phyloP scores from a whole-genome alignment of 2,329 filamentous ascomycete species.

The Dactylonectria estremocensis region DNA sequence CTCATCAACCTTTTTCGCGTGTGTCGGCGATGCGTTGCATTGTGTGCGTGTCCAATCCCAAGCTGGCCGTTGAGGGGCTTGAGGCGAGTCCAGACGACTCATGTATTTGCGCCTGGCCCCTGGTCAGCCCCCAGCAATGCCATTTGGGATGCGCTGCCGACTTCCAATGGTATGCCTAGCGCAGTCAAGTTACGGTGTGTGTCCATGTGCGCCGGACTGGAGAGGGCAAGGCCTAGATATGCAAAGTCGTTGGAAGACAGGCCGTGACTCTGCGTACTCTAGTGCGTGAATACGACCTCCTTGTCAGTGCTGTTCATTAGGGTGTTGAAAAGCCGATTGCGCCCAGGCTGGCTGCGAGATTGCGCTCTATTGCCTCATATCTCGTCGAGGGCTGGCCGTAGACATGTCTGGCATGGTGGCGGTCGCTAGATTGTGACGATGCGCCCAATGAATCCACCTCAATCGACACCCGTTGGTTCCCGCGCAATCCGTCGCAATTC shows the following conservation, averaged over 20 bases:
- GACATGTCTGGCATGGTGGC: constrained; percentile 43
- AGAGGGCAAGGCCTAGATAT: constrained; percentile 1
- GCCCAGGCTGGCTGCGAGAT: constrained; percentile 28
- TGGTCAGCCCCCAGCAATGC: constrained; percentile 17
- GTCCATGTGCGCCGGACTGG: constrained; percentile 24
- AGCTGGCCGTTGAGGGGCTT: constrained; percentile 17
- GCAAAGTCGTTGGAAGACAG: constrained; percentile 21
- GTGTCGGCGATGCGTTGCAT: constrained; percentile 23
- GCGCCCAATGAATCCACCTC: constrained; percentile 33
- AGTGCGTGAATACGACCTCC: not conserved
- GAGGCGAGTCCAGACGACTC: constrained; percentile 17
- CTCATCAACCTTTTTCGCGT: constrained; percentile 30
- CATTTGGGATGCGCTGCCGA: constrained; percentile 37
- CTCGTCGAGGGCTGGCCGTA: constrained; percentile 35
- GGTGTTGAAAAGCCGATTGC: constrained; percentile 25
- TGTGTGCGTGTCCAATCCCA: constrained; percentile 15
- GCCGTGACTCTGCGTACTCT: constrained; percentile 1
- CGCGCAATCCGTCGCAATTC: constrained; percentile 41
- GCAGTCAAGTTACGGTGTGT: constrained; percentile 48
- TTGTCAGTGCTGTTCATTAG: not conserved
- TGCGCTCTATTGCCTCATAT: constrained; percentile 35
- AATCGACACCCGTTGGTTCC: constrained; percentile 41
- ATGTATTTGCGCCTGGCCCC: constrained; percentile 31
- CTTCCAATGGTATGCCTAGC: constrained; percentile 38
- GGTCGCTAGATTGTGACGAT: constrained; percentile 44